A percentile compares a stretch with the other conserved stretches of the same genome.
These are phyloP conservation scores for Suhomyces vadensis DNA, from an alignment of 805 yeast genomes.

Conservation along the genomic window DNA sequence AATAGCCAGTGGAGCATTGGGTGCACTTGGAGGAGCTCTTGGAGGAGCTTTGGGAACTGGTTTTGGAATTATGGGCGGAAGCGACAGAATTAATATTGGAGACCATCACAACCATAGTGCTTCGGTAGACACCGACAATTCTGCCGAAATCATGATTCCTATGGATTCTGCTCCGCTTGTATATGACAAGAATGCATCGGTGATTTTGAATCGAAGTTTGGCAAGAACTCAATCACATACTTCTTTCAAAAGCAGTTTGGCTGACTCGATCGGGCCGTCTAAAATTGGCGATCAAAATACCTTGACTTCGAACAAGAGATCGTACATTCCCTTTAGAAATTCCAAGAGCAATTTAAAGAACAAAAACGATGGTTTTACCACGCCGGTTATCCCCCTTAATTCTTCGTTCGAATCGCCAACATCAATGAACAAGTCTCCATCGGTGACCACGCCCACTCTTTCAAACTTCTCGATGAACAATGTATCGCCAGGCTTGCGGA, in stretches of 20 bases:
- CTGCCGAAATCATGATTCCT: slow-evolving; percentile 46
- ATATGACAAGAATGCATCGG: slow-evolving; percentile 76
- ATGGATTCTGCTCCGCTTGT: slow-evolving; percentile 74
- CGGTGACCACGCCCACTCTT: slow-evolving; percentile 10
- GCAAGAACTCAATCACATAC: slow-evolving; percentile 74
- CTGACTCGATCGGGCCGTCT: slow-evolving; percentile 53
- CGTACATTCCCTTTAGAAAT: slow-evolving; percentile 45
- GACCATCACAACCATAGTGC: slow-evolving; percentile 46
- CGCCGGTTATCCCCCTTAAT: slow-evolving; percentile 23
- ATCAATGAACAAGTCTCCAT: slow-evolving; percentile 14
- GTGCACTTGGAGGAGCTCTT: neutral
- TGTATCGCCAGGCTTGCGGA: neutral
- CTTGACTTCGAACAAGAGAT: slow-evolving; percentile 24
- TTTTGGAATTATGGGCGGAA: slow-evolving; percentile 6
- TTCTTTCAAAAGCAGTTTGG: slow-evolving; percentile 74
- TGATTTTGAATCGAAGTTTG: slow-evolving; percentile 69
- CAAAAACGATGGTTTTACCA: slow-evolving; percentile 13
- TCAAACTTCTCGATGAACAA: slow-evolving; percentile 9
- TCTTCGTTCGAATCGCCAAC: slow-evolving; percentile 24
- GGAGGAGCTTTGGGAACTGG: too few relatives aligned
- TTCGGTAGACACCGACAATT: slow-evolving; percentile 61
- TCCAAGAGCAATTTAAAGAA: slow-evolving; percentile 23
- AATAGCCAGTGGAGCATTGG: neutral
- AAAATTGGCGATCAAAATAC: slow-evolving; percentile 16
- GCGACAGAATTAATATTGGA: slow-evolving; percentile 25